Percentiles rank a stretch among this genome's conserved stretches.
Conservation (phyloP, 1,284 basidiomycete species). For the Leccinum griseonigrum region DNA sequence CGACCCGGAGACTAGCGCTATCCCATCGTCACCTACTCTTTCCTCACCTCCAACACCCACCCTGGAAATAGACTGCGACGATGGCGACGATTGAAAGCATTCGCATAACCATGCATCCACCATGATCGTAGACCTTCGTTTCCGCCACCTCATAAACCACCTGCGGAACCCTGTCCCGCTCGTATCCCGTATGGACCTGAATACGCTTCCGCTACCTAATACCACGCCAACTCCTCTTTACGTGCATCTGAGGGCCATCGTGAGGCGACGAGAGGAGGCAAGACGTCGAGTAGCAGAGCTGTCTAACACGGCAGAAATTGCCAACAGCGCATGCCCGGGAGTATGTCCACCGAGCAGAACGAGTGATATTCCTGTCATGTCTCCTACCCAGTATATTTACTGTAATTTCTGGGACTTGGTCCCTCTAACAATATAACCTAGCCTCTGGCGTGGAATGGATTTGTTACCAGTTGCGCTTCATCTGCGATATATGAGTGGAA, state of each 20-base stretch:
- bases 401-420: slow-evolving; percentile 15
- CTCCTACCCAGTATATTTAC: slow-evolving; percentile 19
- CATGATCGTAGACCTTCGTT: slow-evolving; percentile 60
- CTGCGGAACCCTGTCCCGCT: slow-evolving; percentile 51
- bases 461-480: slow-evolving; percentile 63
- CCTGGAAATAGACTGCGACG: slow-evolving; percentile 25
- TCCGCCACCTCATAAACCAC: slow-evolving; percentile 49
- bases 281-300: slow-evolving; percentile 33
- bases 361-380: slow-evolving; percentile 24
- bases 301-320: slow-evolving; percentile 26
- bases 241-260: slow-evolving; percentile 49
- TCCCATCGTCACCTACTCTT: slow-evolving; percentile 24
- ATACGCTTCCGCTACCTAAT: slow-evolving; percentile 58
- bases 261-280: slow-evolving; percentile 43
- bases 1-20: slow-evolving; percentile 24
- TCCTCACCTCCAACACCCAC: slow-evolving; percentile 20
- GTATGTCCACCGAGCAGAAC: slow-evolving; percentile 37
- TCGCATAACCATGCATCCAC: slow-evolving; percentile 30
- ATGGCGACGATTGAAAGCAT: slow-evolving; percentile 23
- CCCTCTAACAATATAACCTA: slow-evolving; percentile 5
- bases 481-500: slow-evolving; percentile 39
- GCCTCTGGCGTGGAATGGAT: not conserved
- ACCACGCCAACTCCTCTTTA: slow-evolving; percentile 54
- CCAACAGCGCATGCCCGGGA: slow-evolving; percentile 40
- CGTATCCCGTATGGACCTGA: slow-evolving; percentile 31